phyloP scores from a whole-genome alignment of 2,329 filamentous ascomycete genomes.

The Aspergillus persii region DNA sequence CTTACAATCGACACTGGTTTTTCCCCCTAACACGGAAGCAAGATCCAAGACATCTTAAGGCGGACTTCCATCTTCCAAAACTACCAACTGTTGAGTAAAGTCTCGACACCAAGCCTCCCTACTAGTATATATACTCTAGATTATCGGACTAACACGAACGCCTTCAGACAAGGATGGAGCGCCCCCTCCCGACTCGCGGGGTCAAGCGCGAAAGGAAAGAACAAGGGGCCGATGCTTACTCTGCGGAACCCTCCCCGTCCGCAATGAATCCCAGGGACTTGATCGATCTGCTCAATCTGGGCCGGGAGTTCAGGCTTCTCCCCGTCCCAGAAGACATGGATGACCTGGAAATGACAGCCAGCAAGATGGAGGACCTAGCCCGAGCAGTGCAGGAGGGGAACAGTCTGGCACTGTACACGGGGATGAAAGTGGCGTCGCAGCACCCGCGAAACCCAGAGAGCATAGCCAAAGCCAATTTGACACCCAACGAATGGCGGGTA shows the following conservation, averaged over 20 bases:
- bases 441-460: conserved; percentile 8
- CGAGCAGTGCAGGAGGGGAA: conserved; percentile 14
- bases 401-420: conserved; percentile 21
- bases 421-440: conserved; percentile 11
- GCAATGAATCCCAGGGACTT: not conserved
- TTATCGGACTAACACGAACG: not conserved
- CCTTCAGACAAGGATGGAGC: not conserved
- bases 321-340: conserved; percentile 16
- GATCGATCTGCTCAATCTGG: conserved; percentile 1
- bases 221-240: not conserved
- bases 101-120: not conserved
- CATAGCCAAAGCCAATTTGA: conserved; percentile 15
- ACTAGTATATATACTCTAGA: too few relatives aligned
- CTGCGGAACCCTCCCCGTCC: not conserved
- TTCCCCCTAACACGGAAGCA: not conserved
- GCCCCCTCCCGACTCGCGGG: conserved; percentile 1
- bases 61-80: not conserved
- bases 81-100: not conserved
- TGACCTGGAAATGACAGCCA: conserved; percentile 16
- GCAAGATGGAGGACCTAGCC: conserved; percentile 18
- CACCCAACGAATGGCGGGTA: conserved; percentile 6
- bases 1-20: not conserved
- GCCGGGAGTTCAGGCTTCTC: conserved; percentile 9
- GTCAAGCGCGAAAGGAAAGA: not conserved
- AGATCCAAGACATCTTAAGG: not conserved